Evolutionary conservation across 2,329 filamentous ascomycete genomes (phyloP).

Genomic region (Huntiella abstrusa): DNA sequence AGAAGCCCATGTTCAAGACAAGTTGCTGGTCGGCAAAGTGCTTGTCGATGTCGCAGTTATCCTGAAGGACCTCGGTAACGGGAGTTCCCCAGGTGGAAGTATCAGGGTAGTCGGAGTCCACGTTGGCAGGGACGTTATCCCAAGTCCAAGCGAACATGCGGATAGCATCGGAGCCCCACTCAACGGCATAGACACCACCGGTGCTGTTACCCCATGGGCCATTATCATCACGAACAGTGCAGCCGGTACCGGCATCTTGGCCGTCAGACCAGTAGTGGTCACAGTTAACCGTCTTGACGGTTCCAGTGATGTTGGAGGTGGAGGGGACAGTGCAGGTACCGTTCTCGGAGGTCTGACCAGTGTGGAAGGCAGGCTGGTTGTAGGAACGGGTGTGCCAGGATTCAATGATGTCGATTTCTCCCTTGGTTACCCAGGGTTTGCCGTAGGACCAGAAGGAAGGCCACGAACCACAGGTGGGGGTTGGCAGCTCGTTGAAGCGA

Average conservation of each 20-base stretch:
- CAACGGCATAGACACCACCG: constrained; percentile 26
- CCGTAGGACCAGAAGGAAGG: constrained; percentile 44
- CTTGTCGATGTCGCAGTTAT: constrained; percentile 40
- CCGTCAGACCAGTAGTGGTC: constrained; percentile 17
- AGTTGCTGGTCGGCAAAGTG: constrained; percentile 51
- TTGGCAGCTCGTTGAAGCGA: constrained; percentile 51
- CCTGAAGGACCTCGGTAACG: constrained; percentile 36
- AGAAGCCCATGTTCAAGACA: constrained; percentile 57
- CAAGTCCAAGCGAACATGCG: constrained; percentile 24
- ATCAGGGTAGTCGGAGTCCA: constrained; percentile 30
- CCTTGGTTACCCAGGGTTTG: constrained; percentile 37
- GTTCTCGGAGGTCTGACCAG: constrained; percentile 17
- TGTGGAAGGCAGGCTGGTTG: constrained; percentile 43
- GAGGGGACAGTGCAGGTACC: constrained; percentile 20
- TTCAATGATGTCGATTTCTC: constrained; percentile 52
- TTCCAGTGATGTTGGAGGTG: constrained; percentile 16
- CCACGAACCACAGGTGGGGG: constrained; percentile 48
- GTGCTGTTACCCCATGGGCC: constrained; percentile 20
- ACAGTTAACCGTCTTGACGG: constrained; percentile 21
- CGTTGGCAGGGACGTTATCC: constrained; percentile 18
- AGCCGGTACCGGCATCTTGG: constrained; percentile 21
- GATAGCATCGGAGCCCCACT: constrained; percentile 24
- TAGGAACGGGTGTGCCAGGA: constrained; percentile 35
- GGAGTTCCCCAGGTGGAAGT: constrained; percentile 48
- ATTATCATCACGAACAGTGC: constrained; percentile 21